A percentile compares a stretch with the other conserved stretches of the same genome.
phyloP scores from a whole-genome alignment of 2,329 filamentous ascomycete species.

The Trichoderma sp. region DNA sequence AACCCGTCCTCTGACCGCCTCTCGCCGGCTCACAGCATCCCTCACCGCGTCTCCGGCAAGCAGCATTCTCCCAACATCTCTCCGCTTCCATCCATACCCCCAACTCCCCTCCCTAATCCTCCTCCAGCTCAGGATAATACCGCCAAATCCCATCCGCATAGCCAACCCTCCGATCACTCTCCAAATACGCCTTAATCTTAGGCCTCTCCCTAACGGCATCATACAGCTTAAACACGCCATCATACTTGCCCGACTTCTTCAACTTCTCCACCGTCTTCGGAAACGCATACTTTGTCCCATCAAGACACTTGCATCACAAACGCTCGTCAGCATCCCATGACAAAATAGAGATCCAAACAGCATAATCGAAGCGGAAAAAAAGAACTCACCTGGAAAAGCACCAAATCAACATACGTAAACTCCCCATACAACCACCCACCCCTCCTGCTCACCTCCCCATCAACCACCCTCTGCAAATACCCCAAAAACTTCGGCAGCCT shows the following conservation, averaged over 20 bases:
- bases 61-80: not conserved
- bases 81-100: too few species aligned
- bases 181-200: conserved; percentile 69
- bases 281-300: conserved; percentile 67
- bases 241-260: conserved; percentile 59
- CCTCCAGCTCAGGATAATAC: conserved; percentile 72
- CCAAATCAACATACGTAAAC: conserved; percentile 72
- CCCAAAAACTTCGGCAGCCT: conserved; percentile 72
- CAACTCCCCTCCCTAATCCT: conserved; percentile 31
- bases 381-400: conserved; percentile 66
- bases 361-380: too few species aligned
- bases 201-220: conserved; percentile 63
- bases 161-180: conserved; percentile 61
- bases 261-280: conserved; percentile 64
- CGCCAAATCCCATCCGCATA: conserved; percentile 71
- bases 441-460: conserved; percentile 50
- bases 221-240: conserved; percentile 65
- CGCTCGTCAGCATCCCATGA: conserved; percentile 10
- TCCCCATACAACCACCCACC: conserved; percentile 66
- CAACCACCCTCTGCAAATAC: conserved; percentile 69
- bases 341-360: not conserved
- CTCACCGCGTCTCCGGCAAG: not conserved
- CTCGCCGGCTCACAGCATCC: not conserved
- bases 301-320: conserved; percentile 46
- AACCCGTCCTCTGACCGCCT: not conserved